Evolutionary conservation across 2,329 filamentous ascomycete species (phyloP), one percentile per base, ranked within the genome.

Genomic region (Diaporthe amygdali): DNA sequence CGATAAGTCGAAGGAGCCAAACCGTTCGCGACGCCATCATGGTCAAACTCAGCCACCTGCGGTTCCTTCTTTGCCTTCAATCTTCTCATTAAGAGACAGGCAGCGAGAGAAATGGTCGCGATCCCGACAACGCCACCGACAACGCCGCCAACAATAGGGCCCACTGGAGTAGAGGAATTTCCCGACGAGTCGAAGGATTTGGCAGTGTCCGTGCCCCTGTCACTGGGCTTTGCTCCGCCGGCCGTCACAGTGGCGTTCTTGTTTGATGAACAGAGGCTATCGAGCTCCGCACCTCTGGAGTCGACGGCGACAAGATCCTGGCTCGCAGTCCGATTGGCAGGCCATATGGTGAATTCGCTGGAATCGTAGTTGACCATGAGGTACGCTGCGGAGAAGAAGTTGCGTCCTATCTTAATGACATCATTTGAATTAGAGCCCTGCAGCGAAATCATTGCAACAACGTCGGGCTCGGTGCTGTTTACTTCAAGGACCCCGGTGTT

Each of bases 221-320:
- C 32, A 27, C 49, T 32, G 6, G n/a, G n/a, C n/a, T 32, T 34
- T 15, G 30, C 22, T 1, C 52, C 32, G 14, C 52, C 52, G 22
- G 30, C 52, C 4, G 52, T 55, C 27, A 55, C 52, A 15, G 52
- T 55, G 32, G 52, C 14, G n/a, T n/a, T 37, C 20, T 37, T 14
- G 17, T 22, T 7, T 7, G 52, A 37, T 27, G 30, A 54, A 14
- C 51, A 54, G 20, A 37, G 32, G n/a, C 34, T 30, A 30, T 34
- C 30, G 22, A 55, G 30, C 17, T 55, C 52, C 0, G 30, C 9
- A 9, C 66, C 46, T 44, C 27, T 39, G 15, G n/a, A 25, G 59
- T 70, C 56, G 25, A 70, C 56, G 8, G 68, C 68, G 25, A 70
- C 68, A 27, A 70, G 68, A 20, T 30, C 30, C 68, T 70, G 55